Base-by-base conservation (phyloP, 192 early-diverging fungal genomes). In the Spizellomyces sp. region DNA sequence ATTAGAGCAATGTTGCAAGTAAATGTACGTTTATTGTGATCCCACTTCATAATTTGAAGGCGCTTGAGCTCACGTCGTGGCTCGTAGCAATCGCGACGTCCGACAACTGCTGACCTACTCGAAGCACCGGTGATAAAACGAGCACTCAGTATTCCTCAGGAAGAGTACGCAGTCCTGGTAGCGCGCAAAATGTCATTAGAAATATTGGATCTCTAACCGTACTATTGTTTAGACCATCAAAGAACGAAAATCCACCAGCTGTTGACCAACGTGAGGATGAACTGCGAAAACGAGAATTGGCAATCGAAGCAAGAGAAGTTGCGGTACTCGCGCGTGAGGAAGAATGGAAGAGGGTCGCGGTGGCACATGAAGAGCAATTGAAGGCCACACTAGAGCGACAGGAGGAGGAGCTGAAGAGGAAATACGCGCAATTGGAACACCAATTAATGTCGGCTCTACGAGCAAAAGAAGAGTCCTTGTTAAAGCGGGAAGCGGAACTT, bases 1-100 rank as follows among this genome's bases (percentile, higher is more conserved):
- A 80, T 89, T n/a, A 67, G 71, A 42, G 74, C 69, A 8, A 90
- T 90, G 87, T 73, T 90, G 52, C 80, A 81, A 44, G 76, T 85
- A 4, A 82, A 87, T 52, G 88, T 88, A 79, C 62, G 81, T 64
- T 45, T 66, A 45, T 36, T 9, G 3, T 36, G 27, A 0, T 2
- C 27, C 27, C 69, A 8, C 88, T 90, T 85, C 72, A 88, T 45
- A 79, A 81, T 45, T 75, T 85, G 4, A 82, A 87, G 52, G 88
- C 87, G 79, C 64, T 79, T 64, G 22, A 60, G 58, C 45, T 9
- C 10, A 43, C 1, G 43, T 9, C n/a, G 63, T 22, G 14, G n/a
- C 44, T 36, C 15, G 6, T 48, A 64, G 60, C 70, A 48, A n/a
- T 55, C 57, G 42, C 22, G 47, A 17, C 70, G 70, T 5, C 70